phyloP scores from a whole-genome alignment of 305 asterid genomes.

The Solanum aculeatissimum region DNA sequence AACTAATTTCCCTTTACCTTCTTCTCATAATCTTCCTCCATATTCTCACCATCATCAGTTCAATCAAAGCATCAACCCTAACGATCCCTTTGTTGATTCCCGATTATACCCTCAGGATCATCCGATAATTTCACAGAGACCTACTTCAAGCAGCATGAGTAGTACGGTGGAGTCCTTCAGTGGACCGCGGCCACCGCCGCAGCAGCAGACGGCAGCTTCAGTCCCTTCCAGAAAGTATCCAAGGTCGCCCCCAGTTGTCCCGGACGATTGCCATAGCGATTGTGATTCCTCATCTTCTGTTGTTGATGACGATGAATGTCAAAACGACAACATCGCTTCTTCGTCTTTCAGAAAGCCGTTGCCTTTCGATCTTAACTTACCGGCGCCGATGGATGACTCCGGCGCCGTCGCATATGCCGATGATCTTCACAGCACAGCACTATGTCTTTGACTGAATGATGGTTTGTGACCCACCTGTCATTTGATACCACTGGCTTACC shows the following conservation, averaged over 20 bases:
- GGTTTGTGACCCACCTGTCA: constrained; percentile 11
- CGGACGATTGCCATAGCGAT: constrained; percentile 44
- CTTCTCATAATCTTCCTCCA: neutral
- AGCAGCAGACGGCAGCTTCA: neutral
- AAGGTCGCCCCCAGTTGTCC: constrained; percentile 33
- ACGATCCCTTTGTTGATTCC: constrained; percentile 3
- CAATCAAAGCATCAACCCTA: neutral
- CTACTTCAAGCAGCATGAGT: constrained; percentile 35
- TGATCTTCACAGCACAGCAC: constrained; percentile 12
- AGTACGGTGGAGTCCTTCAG: constrained; percentile 47
- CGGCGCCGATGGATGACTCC: constrained; percentile 31
- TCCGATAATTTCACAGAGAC: constrained; percentile 13
- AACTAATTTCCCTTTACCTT: constrained; percentile 11
- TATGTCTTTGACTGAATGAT: constrained; percentile 18
- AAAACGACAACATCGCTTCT: constrained; percentile 21
- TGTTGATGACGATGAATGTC: constrained; percentile 26
- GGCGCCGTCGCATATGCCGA: constrained; percentile 3
- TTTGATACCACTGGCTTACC: constrained; percentile 21
- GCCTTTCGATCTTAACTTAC: constrained; percentile 37
- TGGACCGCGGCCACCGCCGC: constrained; percentile 23
- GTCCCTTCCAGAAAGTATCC: constrained; percentile 20
- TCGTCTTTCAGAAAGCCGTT: constrained; percentile 30
- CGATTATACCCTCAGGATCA: constrained; percentile 8
- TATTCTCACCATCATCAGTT: constrained; percentile 1
- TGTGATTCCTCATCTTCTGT: constrained; percentile 47